These are phyloP conservation scores for Jacaranda mimosifolia DNA, from an alignment of 257 asterid genomes.

Conservation along the genomic window DNA sequence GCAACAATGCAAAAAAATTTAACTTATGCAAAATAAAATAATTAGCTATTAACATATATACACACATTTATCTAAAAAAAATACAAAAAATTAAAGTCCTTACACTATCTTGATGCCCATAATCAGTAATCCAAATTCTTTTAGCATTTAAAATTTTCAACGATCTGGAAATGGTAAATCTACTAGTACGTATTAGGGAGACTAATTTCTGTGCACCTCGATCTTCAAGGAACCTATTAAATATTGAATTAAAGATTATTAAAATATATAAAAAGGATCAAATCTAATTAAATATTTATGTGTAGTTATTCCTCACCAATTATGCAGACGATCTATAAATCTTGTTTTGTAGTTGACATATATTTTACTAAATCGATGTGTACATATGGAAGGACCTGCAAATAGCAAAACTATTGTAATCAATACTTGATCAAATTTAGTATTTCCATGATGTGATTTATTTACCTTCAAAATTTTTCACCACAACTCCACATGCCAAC, in stretches of 20 bases:
- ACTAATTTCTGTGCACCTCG: background rate
- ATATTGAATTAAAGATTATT: too few species aligned
- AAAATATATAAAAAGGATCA: too few species aligned
- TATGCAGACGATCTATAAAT: background rate
- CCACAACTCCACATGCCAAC: too few species aligned
- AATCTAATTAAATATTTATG: too few species aligned
- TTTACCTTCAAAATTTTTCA: background rate
- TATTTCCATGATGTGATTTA: background rate
- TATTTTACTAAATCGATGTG: background rate
- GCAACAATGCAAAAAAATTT: too few species aligned
- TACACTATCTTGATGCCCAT: too few species aligned
- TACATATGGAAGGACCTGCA: background rate
- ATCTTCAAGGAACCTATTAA: background rate
- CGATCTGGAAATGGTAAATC: background rate
- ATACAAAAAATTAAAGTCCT: too few species aligned
- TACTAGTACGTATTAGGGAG: background rate
- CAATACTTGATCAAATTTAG: background rate
- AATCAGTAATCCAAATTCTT: background rate
- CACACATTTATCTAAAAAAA: background rate
- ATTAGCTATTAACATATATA: too few species aligned
- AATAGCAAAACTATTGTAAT: background rate
- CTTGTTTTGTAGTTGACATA: background rate
- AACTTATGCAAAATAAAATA: too few species aligned
- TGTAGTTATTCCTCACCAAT: background rate
- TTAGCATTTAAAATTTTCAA: background rate